Percentiles rank a stretch among this genome's conserved stretches.
Conservation (phyloP, 148 eudicot species). For the Dianthus caryophyllus region DNA sequence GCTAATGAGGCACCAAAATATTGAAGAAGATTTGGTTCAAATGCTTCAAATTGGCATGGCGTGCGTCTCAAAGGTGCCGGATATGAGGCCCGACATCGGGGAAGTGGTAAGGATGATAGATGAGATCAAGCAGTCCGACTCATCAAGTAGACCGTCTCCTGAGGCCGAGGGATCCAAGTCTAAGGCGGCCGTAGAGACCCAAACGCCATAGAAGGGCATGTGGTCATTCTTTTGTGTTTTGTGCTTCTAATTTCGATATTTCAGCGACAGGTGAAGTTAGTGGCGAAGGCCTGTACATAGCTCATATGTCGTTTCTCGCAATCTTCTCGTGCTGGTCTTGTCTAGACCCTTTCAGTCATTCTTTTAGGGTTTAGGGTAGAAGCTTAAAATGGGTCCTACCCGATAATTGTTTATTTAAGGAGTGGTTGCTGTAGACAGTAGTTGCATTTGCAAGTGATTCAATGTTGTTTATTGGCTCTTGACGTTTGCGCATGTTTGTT, state of each 20-base stretch:
- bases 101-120: slow-evolving; percentile 77
- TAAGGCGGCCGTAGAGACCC: slow-evolving; percentile 30
- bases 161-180: slow-evolving; percentile 44
- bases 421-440: slow-evolving; percentile 16
- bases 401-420: slow-evolving; percentile 1
- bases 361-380: slow-evolving; percentile 19
- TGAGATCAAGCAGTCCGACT: slow-evolving; percentile 50
- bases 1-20: slow-evolving; percentile 57
- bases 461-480: slow-evolving; percentile 9
- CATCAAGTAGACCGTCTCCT: slow-evolving; percentile 48
- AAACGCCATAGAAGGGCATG: slow-evolving; percentile 31
- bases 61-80: slow-evolving; percentile 74
- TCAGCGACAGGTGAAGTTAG: slow-evolving; percentile 9
- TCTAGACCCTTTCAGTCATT: slow-evolving; percentile 20
- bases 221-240: slow-evolving; percentile 5
- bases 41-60: slow-evolving; percentile 97
- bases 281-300: slow-evolving; percentile 31
- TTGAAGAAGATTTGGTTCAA: slow-evolving; percentile 92
- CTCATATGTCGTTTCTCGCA: slow-evolving; percentile 12
- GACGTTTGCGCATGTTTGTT: slow-evolving; percentile 3
- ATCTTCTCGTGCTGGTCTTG: slow-evolving; percentile 8
- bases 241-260: slow-evolving; percentile 20
- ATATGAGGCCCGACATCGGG: slow-evolving; percentile 68
- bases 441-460: slow-evolving; percentile 12
- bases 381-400: no score